Evolutionary conservation across 2,329 filamentous ascomycete species (phyloP).

Genomic region (Alternaria gaisen): DNA sequence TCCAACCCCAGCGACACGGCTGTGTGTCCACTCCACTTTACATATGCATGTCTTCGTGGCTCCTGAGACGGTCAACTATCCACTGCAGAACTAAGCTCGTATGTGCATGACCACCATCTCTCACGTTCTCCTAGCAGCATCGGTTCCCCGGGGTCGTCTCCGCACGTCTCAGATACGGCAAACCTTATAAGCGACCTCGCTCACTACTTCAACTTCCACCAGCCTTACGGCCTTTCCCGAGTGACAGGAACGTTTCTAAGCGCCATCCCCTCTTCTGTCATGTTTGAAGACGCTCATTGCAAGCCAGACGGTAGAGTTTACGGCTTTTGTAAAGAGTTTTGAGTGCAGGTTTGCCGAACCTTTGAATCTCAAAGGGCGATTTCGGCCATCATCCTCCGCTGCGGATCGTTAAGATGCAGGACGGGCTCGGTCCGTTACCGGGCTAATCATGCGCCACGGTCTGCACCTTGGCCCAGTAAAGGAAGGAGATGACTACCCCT

Average conservation of each 20-base stretch:
- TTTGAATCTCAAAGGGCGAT: background rate
- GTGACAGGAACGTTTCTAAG: constrained; percentile 2
- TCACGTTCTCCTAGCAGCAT: background rate
- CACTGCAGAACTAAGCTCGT: background rate
- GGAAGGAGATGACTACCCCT: background rate
- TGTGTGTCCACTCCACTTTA: background rate
- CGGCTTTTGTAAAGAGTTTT: background rate
- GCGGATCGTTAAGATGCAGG: background rate
- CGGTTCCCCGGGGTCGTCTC: background rate
- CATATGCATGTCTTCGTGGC: constrained; percentile 11
- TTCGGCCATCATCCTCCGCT: background rate
- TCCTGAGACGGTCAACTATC: background rate
- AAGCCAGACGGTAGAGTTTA: background rate
- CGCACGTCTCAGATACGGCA: background rate
- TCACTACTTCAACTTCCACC: background rate
- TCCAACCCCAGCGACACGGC: background rate
- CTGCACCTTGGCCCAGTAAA: background rate
- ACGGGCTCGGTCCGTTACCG: constrained; percentile 19
- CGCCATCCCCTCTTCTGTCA: background rate
- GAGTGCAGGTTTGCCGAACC: constrained; percentile 2
- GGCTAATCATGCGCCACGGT: constrained; percentile 5
- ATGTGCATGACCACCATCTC: background rate
- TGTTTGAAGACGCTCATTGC: background rate
- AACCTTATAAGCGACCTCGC: constrained; percentile 4
- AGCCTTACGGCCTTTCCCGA: background rate